Conservation (phyloP, 1,284 basidiomycete species). For the Inonotus hispidus region DNA sequence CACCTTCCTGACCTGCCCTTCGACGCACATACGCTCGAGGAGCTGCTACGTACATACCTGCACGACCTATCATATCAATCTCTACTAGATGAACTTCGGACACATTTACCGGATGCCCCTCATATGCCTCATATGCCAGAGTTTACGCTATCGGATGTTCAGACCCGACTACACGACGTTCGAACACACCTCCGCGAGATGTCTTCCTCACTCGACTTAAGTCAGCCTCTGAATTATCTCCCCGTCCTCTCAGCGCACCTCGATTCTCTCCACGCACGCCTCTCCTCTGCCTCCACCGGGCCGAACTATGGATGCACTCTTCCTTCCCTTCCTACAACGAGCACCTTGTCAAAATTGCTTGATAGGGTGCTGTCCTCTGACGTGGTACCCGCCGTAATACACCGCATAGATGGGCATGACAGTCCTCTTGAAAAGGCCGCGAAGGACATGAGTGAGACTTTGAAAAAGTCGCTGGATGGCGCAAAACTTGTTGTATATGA, state of each 20-base stretch:
- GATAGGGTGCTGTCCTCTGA: slow-evolving; percentile 58
- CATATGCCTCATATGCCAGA: slow-evolving; percentile 34
- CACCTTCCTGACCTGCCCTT: too few relatives aligned
- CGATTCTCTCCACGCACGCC: too few relatives aligned
- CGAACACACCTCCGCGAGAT: slow-evolving; percentile 52
- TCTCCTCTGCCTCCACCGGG: too few relatives aligned
- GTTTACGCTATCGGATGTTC: too few relatives aligned
- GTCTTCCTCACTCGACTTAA: slow-evolving; percentile 35
- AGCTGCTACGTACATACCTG: slow-evolving; percentile 42
- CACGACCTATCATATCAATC: slow-evolving; percentile 48
- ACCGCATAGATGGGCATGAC: slow-evolving; percentile 40
- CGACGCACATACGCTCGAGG: slow-evolving; percentile 44
- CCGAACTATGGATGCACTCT: too few relatives aligned
- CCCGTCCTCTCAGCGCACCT: too few relatives aligned
- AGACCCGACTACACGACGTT: too few relatives aligned
- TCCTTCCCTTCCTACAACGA: slow-evolving; percentile 39
- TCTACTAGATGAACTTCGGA: slow-evolving; percentile 35
- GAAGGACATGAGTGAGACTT: slow-evolving; percentile 48
- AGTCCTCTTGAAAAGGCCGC: slow-evolving; percentile 47
- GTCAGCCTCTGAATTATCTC: slow-evolving; percentile 46
- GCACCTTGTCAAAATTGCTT: slow-evolving; percentile 49
- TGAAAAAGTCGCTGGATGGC: slow-evolving; percentile 63
- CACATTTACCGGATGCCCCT: slow-evolving; percentile 29
- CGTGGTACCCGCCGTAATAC: slow-evolving; percentile 44
- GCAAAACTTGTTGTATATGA: slow-evolving; percentile 66